A percentile compares a stretch with the other conserved stretches of the same genome.
phyloP scores from a whole-genome alignment of 2,329 filamentous ascomycete genomes.

The Ophiocordyceps camponoti-floridani region DNA sequence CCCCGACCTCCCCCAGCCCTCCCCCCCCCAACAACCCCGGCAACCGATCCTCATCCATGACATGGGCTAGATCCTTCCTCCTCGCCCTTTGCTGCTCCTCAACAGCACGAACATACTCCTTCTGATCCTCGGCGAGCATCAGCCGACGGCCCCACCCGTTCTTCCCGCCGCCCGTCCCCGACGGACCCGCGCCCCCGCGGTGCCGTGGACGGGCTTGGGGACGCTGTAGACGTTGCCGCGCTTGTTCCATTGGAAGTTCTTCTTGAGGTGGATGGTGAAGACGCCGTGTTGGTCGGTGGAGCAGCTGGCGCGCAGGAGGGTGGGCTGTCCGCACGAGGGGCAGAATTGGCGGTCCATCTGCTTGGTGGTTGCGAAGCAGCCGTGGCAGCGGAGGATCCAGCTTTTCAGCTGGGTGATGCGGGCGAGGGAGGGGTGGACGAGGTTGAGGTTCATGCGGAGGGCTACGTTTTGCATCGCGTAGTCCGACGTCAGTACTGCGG shows the following conservation, averaged over 20 bases:
- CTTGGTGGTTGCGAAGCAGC: conserved; percentile 71
- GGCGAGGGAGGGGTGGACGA: conserved; percentile 61
- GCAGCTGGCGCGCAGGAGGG: conserved; percentile 70
- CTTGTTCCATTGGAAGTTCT: conserved; percentile 93
- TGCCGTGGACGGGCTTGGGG: conserved; percentile 74
- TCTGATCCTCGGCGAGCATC: conserved; percentile 87
- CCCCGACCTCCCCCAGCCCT: conserved; percentile 40
- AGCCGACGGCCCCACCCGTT: conserved; percentile 72
- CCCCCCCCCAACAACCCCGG: conserved; percentile 50
- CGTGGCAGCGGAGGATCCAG: conserved; percentile 84
- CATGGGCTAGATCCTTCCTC: conserved; percentile 45
- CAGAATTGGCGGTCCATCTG: conserved; percentile 88
- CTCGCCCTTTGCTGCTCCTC: conserved; percentile 47
- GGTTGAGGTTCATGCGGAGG: conserved; percentile 79
- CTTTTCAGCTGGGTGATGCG: conserved; percentile 75
- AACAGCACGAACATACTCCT: conserved; percentile 58
- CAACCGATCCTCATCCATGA: conserved; percentile 92
- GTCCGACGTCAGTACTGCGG: conserved; percentile 85
- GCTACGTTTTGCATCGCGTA: conserved; percentile 97
- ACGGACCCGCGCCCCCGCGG: conserved; percentile 41
- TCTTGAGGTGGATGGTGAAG: conserved; percentile 76
- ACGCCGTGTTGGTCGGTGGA: conserved; percentile 64
- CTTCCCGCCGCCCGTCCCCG: conserved; percentile 58
- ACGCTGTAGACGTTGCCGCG: conserved; percentile 84
- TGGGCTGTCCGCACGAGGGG: conserved; percentile 72